A percentile compares a stretch with the other conserved stretches of the same genome.
These are phyloP conservation scores for Gyrodon lividus DNA, from an alignment of 768 basidiomycete genomes.

Conservation along the genomic window DNA sequence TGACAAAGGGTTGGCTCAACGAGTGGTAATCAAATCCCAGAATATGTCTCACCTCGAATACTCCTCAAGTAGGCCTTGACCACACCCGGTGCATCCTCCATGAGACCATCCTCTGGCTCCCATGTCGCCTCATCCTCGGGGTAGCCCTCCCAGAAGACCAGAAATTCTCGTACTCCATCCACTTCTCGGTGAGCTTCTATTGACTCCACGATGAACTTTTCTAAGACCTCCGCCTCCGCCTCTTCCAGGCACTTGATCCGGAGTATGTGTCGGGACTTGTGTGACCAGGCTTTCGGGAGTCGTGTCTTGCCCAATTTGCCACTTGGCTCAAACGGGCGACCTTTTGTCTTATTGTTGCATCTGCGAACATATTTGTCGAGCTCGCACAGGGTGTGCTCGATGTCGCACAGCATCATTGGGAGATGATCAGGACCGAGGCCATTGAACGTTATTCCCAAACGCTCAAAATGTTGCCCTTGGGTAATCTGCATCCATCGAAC, in stretches of 20 bases:
- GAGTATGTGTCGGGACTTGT: conserved; percentile 40
- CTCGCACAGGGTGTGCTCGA: conserved; percentile 81
- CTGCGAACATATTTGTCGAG: conserved; percentile 72
- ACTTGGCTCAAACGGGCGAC: conserved; percentile 39
- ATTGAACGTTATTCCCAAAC: conserved; percentile 52
- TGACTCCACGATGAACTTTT: conserved; percentile 45
- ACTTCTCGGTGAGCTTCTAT: conserved; percentile 35
- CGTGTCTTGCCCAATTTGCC: conserved; percentile 23
- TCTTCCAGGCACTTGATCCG: conserved; percentile 41
- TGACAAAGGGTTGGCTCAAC: not conserved
- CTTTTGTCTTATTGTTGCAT: conserved; percentile 25
- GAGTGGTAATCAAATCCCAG: not conserved
- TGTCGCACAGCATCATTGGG: conserved; percentile 63
- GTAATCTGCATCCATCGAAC: conserved; percentile 62
- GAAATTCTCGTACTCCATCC: conserved; percentile 40
- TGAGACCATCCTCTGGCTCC: conserved; percentile 49
- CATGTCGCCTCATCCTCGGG: conserved; percentile 50
- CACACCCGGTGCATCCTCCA: conserved; percentile 47
- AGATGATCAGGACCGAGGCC: conserved; percentile 48
- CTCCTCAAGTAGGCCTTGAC: conserved; percentile 41
- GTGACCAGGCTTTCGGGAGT: conserved; percentile 57
- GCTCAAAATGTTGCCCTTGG: conserved; percentile 60
- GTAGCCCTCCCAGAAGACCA: conserved; percentile 60
- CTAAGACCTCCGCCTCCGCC: conserved; percentile 33
- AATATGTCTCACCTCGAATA: conserved; percentile 10